Conservation (phyloP, 345 rosid genomes). For the Eucalyptus cloeziana region DNA sequence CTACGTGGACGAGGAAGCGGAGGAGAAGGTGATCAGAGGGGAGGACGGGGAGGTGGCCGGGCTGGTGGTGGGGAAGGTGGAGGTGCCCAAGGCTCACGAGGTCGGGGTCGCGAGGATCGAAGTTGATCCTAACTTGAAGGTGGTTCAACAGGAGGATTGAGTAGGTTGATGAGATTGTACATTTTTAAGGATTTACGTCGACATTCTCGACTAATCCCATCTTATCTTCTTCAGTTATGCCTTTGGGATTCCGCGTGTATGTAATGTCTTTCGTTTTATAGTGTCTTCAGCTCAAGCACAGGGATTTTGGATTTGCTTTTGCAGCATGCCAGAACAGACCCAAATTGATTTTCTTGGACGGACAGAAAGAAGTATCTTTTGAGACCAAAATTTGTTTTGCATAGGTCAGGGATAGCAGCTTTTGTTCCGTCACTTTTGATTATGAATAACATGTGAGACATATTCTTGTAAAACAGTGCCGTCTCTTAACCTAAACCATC, state of each 20-base stretch:
- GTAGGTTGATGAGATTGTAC: not conserved
- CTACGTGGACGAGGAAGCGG: conserved; percentile 43
- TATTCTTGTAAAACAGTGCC: not conserved
- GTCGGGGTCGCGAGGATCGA: conserved; percentile 59
- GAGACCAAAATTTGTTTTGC: not conserved
- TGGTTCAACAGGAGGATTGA: not conserved
- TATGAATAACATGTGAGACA: not conserved
- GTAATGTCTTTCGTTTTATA: not conserved
- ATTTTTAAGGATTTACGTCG: not conserved
- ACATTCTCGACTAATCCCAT: not conserved
- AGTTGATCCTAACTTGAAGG: conserved; percentile 35
- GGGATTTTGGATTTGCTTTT: not conserved
- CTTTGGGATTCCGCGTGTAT: not conserved
- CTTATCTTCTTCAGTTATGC: not conserved
- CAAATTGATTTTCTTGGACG: too few relatives aligned
- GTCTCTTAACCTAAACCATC: not conserved
- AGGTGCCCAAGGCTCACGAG: conserved; percentile 49
- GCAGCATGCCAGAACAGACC: not conserved
- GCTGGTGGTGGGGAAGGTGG: conserved; percentile 53
- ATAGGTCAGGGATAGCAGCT: not conserved
- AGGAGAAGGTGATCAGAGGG: conserved; percentile 18
- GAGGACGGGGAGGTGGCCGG: not conserved
- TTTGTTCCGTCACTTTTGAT: too few relatives aligned
- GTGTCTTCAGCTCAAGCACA: not conserved
- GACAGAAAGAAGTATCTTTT: too few relatives aligned